These are phyloP conservation scores for Boletus insuetus DNA, from an alignment of 768 basidiomycete genomes.

Conservation along the genomic window DNA sequence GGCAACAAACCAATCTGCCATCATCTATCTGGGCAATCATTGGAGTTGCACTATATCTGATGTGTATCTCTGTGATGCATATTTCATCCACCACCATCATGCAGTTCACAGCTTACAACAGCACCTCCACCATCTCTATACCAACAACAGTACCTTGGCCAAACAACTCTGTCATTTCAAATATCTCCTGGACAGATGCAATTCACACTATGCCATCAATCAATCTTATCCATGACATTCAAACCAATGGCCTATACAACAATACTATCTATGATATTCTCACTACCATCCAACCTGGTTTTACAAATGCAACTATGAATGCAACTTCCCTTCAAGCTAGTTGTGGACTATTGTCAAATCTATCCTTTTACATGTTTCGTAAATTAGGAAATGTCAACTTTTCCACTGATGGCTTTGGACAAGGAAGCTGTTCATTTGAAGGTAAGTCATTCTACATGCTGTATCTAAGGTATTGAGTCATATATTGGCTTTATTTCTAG, in stretches of 20 bases:
- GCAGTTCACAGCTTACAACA: slow-evolving; percentile 16
- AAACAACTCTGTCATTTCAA: neutral
- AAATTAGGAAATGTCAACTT: neutral
- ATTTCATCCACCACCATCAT: slow-evolving; percentile 22
- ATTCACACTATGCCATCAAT: neutral
- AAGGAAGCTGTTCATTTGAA: neutral
- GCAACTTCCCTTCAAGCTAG: slow-evolving; percentile 3
- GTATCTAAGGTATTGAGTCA: neutral
- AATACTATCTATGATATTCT: slow-evolving; percentile 16
- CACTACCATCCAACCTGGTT: neutral
- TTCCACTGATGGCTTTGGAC: neutral
- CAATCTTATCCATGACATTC: neutral
- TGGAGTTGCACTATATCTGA: slow-evolving; percentile 15
- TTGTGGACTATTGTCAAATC: slow-evolving; percentile 12
- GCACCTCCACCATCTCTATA: neutral
- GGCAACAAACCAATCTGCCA: slow-evolving; percentile 7
- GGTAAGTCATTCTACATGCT: neutral
- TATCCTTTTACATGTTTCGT: neutral
- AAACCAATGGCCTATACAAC: slow-evolving; percentile 7
- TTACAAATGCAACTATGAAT: slow-evolving; percentile 8
- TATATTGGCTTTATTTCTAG: neutral
- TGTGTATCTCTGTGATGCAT: slow-evolving; percentile 18
- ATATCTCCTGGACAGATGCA: neutral
- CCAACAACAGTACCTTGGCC: slow-evolving; percentile 7
- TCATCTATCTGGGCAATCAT: slow-evolving; percentile 12